Base-by-base conservation (phyloP, 2,329 filamentous ascomycete genomes). In the Pseudogymnoascus sp. region DNA sequence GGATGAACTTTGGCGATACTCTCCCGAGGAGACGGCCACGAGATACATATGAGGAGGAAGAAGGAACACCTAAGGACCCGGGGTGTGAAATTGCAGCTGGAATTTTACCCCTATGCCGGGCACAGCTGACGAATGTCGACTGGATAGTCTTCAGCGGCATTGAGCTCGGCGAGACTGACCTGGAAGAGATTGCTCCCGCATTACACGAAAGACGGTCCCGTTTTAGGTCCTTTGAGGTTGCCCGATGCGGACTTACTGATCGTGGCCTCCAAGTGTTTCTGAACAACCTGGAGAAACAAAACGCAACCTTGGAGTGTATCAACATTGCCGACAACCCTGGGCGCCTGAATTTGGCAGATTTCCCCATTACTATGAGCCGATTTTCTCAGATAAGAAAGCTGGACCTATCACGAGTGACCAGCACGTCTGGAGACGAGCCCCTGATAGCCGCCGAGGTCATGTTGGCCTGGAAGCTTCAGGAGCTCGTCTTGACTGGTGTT, bases 121-220 rank as follows among this genome's bases (percentile, higher is more conserved):
- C 83, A 64, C 82, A 87, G 66, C 78, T 85, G 24, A 89, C 87
- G 0, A 87, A 85, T 67, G 83, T 89, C 15, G 84, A 88, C 69
- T 90, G 87, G 86, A 81, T 90, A 60, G 79, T 83, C 21, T 73
- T 90, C 63, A 89, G 84, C 63, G 85, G 85, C 10, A 86, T 89
- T 64, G 80, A 83, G 63, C 79, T 90, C n/a, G 85, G 84, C 40
- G 87, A 90, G 60, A 84, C 84, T 0, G 87, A 90, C 72, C 74
- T 89, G 60, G 87, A 89, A 64, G 82, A 82, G 66, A 68, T 72
- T 13, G 84, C 88, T 47, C 85, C 85, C 65, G 85, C 86, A n/a
- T 83, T 86, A 8, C 85, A 86, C 1, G 84, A 88, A 63, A 78
- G 81, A 65, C 77, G 77, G 26, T 87, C 85, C 62, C 84, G 86